Base-by-base conservation (phyloP, 2,329 filamentous ascomycete species). In the Fusarium ramigenum region DNA sequence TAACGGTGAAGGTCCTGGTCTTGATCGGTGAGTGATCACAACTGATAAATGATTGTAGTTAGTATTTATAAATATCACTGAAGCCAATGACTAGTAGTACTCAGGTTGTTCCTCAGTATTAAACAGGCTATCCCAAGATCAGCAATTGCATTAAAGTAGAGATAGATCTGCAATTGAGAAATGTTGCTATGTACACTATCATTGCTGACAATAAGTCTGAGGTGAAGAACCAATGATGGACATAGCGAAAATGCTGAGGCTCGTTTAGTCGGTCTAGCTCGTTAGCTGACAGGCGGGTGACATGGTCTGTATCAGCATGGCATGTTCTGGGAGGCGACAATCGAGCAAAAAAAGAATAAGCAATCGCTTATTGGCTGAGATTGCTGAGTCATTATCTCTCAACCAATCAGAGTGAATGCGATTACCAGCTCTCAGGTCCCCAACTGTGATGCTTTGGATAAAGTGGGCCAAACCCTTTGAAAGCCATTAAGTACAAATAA, bases 401-500 rank as follows among this genome's bases (percentile, higher is more conserved):
- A 14, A 12, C 77, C 75, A 78, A 78, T 78, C 42, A 72, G 0
- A 21, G 1, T 0, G 10, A 21, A 2, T 32, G 4, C 54, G 53
- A 78, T 78, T 77, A 77, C 73, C 67, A 54, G 40, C 18, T 7
- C 15, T n/a, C 8, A 60, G 52, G 52, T 39, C 37, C 34, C 28
- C 43, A 40, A 14, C 58, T 54, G 16, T 60, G 39, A 63, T 66
- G 50, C 59, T 53, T 44, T 30, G 47, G 57, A 43, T 42, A 63
- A 63, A 66, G 76, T 75, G 76, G 76, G 37, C 43, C 59, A 30
- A 28, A 10, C 39, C 50, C 39, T 19, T 32, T 36, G 18, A 69
- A 43, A 60, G 50, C 28, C 23, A 53, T 44, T 43, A 44, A 63
- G 74, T 78, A 78, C 76, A 78, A 78, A 78, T 77, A 78, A 64